These are phyloP conservation scores for Fusarium sp. DNA, from an alignment of 2,329 filamentous ascomycete genomes.

Conservation along the genomic window DNA sequence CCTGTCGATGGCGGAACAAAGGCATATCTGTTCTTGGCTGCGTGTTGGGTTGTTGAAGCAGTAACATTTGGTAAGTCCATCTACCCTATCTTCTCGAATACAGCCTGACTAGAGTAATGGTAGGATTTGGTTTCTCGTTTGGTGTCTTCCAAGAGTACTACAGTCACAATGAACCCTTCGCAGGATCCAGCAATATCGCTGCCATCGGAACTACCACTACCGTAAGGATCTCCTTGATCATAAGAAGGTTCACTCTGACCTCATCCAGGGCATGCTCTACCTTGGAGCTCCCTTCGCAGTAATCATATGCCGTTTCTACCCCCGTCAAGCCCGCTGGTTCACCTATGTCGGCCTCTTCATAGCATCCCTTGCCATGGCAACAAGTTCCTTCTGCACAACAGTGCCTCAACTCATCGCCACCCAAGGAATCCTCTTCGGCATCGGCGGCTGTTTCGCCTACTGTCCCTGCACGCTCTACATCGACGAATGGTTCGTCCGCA, in stretches of 20 bases:
- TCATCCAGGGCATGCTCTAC: constrained; percentile 49
- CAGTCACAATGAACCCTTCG: constrained; percentile 65
- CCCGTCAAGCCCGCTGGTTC: constrained; percentile 51
- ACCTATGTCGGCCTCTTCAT: constrained; percentile 56
- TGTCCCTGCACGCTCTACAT: constrained; percentile 64
- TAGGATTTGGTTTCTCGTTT: constrained; percentile 72
- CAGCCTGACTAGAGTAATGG: not conserved
- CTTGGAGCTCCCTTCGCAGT: constrained; percentile 59
- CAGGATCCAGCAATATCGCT: constrained; percentile 61
- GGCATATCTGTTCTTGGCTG: constrained; percentile 49
- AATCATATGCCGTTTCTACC: constrained; percentile 55
- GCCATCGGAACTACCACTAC: constrained; percentile 68
- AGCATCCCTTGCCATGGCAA: constrained; percentile 59
- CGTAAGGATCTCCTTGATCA: constrained; percentile 36
- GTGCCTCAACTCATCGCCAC: constrained; percentile 64
- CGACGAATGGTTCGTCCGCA: constrained; percentile 64
- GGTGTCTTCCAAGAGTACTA: constrained; percentile 76
- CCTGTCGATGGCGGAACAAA: constrained; percentile 53
- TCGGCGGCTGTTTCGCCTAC: constrained; percentile 65
- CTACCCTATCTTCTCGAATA: accelerated
- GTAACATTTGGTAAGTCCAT: constrained; percentile 26
- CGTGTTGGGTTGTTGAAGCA: constrained; percentile 39
- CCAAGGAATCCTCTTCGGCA: constrained; percentile 67
- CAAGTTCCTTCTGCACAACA: constrained; percentile 60
- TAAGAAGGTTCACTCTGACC: not conserved